These are phyloP conservation scores for Sextonia rubra DNA, from an alignment of 164 flowering plant species.

Conservation along the genomic window DNA sequence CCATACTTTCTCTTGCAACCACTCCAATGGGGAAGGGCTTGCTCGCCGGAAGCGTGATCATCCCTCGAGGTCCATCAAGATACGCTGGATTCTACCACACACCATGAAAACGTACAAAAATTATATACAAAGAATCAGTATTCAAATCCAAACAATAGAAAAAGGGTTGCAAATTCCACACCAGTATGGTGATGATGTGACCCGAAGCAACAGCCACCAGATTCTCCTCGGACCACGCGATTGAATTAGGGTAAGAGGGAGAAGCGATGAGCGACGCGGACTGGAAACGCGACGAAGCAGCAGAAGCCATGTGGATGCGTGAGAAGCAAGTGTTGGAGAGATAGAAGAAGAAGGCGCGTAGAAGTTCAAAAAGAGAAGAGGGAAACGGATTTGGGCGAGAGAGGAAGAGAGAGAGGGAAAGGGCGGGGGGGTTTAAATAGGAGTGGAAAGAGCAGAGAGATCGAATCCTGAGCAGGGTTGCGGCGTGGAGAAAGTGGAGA, in stretches of 20 bases:
- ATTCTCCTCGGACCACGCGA: slow-evolving; percentile 92
- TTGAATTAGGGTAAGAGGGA: slow-evolving; percentile 59
- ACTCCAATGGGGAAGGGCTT: slow-evolving; percentile 64
- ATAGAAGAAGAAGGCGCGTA: background rate
- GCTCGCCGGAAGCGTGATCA: slow-evolving; percentile 39
- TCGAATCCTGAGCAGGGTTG: background rate
- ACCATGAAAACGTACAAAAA: background rate
- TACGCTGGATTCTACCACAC: slow-evolving; percentile 58
- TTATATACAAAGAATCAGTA: background rate
- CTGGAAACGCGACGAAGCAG: slow-evolving; percentile 37
- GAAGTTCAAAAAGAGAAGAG: background rate
- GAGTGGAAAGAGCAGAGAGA: background rate
- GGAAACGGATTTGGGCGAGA: background rate
- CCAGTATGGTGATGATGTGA: slow-evolving; percentile 70
- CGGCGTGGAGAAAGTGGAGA: background rate
- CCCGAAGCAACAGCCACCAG: slow-evolving; percentile 77
- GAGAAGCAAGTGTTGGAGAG: too few species aligned
- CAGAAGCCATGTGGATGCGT: too few species aligned
- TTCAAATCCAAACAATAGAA: background rate
- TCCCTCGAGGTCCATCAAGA: slow-evolving; percentile 65
- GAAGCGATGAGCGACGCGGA: slow-evolving; percentile 49
- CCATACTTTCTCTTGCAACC: slow-evolving; percentile 49
- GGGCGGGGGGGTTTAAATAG: too few species aligned
- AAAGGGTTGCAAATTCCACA: slow-evolving; percentile 10
- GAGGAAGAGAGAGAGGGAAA: background rate